Evolutionary conservation across 225 moss, liverwort and hornwort genomes (phyloP), one percentile per base, ranked within the genome.

Genomic region (Pleurozium schreberi): DNA sequence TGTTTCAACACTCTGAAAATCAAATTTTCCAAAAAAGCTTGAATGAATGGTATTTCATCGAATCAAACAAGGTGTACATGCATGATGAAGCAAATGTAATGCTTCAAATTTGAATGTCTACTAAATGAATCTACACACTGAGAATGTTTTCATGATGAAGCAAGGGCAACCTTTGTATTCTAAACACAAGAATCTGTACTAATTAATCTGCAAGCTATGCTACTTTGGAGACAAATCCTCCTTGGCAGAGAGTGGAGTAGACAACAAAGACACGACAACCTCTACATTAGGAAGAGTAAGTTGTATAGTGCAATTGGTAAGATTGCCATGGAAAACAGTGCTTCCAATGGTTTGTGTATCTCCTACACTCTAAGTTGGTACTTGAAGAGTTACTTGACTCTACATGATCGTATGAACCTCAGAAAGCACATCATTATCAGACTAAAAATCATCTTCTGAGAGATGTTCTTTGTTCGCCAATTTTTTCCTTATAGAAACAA

Each of bases 351-450:
- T n/a, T 71, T 4, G 71, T 71, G 1, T 4, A 14, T 71, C 71
- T 26, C 43, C 4, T 15, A 9, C 15, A 71, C 3, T 26, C 1
- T 16, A 43, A 27, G 2, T 0, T 71, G 9, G 15, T 70, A 15
- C 9, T 70, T 9, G 15, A 26, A 70, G 26, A 70, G 26, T 15
- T 70, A 2, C 1, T 0, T 25, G 14, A 70, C 25, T 42, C 14
- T 70, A 3, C 14, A 42, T 28, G 9, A 71, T 27, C 0, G 1
- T 43, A 27, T 71, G 1, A 11, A 70, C 43, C 15, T 42, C 1
- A 1, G 1, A 70, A 14, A 26, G 4, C 5, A 70, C 42, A 17
- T 73, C 12, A 45, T 6, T 1, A 18, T 28, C 0, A 15, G 9
- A 71, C 10, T 9, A 43, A 45, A 43, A 73, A 6, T 17, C 45